Evolutionary conservation across 768 basidiomycete species (phyloP).

Genomic region (Termitomyces sp.): DNA sequence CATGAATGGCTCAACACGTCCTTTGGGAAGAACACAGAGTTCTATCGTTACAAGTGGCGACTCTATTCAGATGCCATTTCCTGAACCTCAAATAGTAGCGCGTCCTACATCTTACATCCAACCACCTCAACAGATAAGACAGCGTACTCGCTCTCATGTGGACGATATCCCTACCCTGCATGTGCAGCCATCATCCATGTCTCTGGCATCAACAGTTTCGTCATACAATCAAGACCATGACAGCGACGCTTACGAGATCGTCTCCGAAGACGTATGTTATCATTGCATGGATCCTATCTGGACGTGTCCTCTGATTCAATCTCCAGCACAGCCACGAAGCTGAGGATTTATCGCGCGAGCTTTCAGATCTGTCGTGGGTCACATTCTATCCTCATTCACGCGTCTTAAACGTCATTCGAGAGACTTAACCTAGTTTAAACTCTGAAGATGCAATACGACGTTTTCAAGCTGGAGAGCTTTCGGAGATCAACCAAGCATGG

Average conservation of each 20-base stretch:
- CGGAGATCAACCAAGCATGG: conserved; percentile 80
- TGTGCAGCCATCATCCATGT: conserved; percentile 16
- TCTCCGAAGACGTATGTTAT: conserved; percentile 26
- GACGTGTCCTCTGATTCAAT: neutral
- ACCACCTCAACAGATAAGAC: conserved; percentile 16
- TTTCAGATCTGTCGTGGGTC: conserved; percentile 35
- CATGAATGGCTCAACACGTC: conserved; percentile 19
- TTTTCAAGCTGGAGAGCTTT: conserved; percentile 63
- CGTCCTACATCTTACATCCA: conserved; percentile 36
- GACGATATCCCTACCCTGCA: conserved; percentile 20
- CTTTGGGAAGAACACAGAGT: conserved; percentile 33
- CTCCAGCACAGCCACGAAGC: conserved; percentile 11
- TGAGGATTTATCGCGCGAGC: conserved; percentile 19
- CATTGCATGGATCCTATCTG: neutral
- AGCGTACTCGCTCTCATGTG: conserved; percentile 22
- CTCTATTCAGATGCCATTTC: conserved; percentile 31
- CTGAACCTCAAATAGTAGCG: conserved; percentile 42
- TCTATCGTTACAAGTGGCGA: conserved; percentile 17
- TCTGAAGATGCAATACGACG: conserved; percentile 57
- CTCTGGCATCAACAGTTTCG: conserved; percentile 28
- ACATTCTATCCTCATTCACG: conserved; percentile 7
- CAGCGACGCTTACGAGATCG: conserved; percentile 23
- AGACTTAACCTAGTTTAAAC: conserved; percentile 39
- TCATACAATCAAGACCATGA: conserved; percentile 34
- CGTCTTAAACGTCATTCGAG: conserved; percentile 10